Evolutionary conservation across 495 filamentous ascomycete genomes (phyloP), one percentile per base, ranked within the genome.

Genomic region (Aspergillus olivimuriae): DNA sequence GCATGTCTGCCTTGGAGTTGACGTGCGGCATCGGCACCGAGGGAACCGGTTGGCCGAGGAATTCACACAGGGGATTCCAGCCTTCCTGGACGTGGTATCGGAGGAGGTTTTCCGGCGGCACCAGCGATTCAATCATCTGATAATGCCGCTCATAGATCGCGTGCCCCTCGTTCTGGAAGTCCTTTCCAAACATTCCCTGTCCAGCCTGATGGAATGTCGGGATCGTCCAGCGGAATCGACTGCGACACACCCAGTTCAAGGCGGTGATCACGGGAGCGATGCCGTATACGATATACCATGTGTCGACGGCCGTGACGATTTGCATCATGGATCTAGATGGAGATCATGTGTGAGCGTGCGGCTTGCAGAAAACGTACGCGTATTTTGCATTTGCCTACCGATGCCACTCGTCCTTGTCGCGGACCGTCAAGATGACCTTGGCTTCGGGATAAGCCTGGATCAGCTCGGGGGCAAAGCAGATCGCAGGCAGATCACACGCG

Each of bases 41-140:
- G 2, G 59, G 62, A 19, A 62, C 37, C 4, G 51, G 55, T 17
- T 59, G 57, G 11, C 44, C 58, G 10, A 66, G 45, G 38, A 63
- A 66, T 45, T 62, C 34, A 24, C 65, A 66, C 31, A 65, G 39
- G 4, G 59, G 58, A n/a, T 50, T 58, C 64, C 63, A 66, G 12
- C 65, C 65, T 26, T 62, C 53, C 20, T 53, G 56, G 4, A 74
- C 43, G 17, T 61, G 46, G 52, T 61, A 73, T 16, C 71, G 59
- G 30, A 77, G 51, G 41, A 77, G 42, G 7, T 60, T 50, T 0
- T 66, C 67, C 14, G 59, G 53, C 3, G 69, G 68, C 1, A 62
- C 57, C n/a, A 71, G 22, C 2, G 52, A 42, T 32, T 61, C 46
- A 1, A 73, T 51, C 14, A 51, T 39, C 14, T 44, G 46, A 34